Evolutionary conservation across 768 basidiomycete genomes (phyloP).

Genomic region (Scleroderma citrinum): DNA sequence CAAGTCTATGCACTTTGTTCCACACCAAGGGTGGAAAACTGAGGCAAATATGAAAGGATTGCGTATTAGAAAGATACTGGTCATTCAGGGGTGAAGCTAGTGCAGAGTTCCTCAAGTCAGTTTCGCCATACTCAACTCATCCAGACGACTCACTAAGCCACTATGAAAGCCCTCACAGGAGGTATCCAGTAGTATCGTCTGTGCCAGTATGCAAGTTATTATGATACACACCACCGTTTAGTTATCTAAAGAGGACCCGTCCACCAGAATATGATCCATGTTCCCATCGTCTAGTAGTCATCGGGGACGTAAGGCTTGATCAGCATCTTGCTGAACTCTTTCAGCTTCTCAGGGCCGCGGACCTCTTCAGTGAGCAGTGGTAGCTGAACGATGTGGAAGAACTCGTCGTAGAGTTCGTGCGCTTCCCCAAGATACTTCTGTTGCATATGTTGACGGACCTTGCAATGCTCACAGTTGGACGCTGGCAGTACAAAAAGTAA

Average conservation of each 20-base stretch:
- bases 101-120: no score
- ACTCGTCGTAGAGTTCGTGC: constrained; percentile 95
- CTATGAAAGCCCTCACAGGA: no score
- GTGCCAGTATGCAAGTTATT: background rate
- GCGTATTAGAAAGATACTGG: no score
- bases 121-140: no score
- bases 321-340: constrained; percentile 90
- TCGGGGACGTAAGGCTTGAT: constrained; percentile 68
- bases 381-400: constrained; percentile 94
- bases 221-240: background rate
- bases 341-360: constrained; percentile 88
- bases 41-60: no score
- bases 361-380: constrained; percentile 97
- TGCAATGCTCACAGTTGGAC: constrained; percentile 93
- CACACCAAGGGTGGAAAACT: no score
- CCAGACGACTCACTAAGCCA: no score
- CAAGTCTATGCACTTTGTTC: no score
- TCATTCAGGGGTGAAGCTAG: no score
- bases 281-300: constrained; percentile 11
- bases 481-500: constrained; percentile 44
- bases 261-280: background rate
- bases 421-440: constrained; percentile 96
- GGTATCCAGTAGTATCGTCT: no score
- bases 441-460: constrained; percentile 94
- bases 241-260: background rate